These are phyloP conservation scores for Cinchona pubescens DNA, from an alignment of 257 asterid genomes.

Conservation along the genomic window DNA sequence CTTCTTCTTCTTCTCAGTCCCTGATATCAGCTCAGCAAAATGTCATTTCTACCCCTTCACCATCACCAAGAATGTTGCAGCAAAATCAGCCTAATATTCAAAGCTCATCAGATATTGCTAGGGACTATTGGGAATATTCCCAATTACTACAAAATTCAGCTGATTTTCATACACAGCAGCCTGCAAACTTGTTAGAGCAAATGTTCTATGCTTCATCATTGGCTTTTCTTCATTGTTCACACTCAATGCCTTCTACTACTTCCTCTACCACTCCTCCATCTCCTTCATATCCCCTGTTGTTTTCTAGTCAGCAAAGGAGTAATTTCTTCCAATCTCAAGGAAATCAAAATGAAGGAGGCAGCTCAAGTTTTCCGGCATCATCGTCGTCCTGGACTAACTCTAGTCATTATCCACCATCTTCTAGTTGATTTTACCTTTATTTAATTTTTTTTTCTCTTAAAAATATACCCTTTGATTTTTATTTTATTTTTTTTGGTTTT, in stretches of 20 bases:
- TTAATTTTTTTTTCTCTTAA: not conserved
- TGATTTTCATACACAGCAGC: conserved; percentile 37
- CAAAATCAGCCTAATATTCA: conserved; percentile 24
- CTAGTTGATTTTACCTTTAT: conserved; percentile 35
- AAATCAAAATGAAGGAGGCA: conserved; percentile 31
- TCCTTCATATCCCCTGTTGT: conserved; percentile 43
- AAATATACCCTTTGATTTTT: not conserved
- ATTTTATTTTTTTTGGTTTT: conserved; percentile 7
- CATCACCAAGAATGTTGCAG: conserved; percentile 32
- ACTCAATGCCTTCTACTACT: conserved; percentile 28
- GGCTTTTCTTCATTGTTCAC: conserved; percentile 46
- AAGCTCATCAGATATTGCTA: conserved; percentile 24
- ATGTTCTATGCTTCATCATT: conserved; percentile 51
- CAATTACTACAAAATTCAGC: conserved; percentile 52
- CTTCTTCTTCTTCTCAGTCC: conserved; percentile 19
- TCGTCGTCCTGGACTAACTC: conserved; percentile 55
- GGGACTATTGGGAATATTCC: conserved; percentile 69
- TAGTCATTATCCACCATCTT: conserved; percentile 57
- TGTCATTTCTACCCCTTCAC: conserved; percentile 14
- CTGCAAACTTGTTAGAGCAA: conserved; percentile 37
- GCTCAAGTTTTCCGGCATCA: conserved; percentile 33
- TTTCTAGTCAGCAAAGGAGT: conserved; percentile 46
- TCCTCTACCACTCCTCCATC: conserved; percentile 20
- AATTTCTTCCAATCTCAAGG: conserved; percentile 43
- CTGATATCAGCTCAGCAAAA: conserved; percentile 11